A percentile compares a stretch with the other conserved stretches of the same genome.
These are phyloP conservation scores for Barnettozyma vustinii DNA, from an alignment of 805 yeast species.

Conservation along the genomic window DNA sequence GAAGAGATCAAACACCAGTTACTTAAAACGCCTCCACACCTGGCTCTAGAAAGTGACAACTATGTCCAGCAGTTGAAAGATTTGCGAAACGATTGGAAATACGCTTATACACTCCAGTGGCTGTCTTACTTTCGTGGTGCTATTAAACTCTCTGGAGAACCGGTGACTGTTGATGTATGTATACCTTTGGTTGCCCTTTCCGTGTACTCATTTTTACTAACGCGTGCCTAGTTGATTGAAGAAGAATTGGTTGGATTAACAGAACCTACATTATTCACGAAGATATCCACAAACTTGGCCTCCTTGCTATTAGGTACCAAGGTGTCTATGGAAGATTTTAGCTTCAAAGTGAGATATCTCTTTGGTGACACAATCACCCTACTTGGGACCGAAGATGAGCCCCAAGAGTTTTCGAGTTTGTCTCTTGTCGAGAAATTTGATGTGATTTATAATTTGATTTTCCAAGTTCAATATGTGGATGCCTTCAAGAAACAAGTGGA, in stretches of 20 bases:
- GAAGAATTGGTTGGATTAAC: slow-evolving; percentile 48
- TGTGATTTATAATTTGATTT: slow-evolving; percentile 39
- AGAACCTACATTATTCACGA: slow-evolving; percentile 38
- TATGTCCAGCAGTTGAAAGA: slow-evolving; percentile 26
- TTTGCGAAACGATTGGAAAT: slow-evolving; percentile 33
- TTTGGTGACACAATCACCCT: slow-evolving; percentile 20
- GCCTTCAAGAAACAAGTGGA: slow-evolving; percentile 45
- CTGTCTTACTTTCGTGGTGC: slow-evolving; percentile 46
- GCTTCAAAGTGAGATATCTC: slow-evolving; percentile 23
- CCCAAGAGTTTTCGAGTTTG: slow-evolving; percentile 34
- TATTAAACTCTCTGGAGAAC: slow-evolving; percentile 43
- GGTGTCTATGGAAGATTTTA: slow-evolving; percentile 21
- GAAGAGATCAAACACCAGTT: slow-evolving; percentile 33
- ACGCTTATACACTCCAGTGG: slow-evolving; percentile 48
- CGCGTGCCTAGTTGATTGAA: slow-evolving; percentile 32
- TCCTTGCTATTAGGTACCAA: slow-evolving; percentile 20
- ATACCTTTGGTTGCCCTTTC: slow-evolving; percentile 10
- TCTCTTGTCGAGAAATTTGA: slow-evolving; percentile 44
- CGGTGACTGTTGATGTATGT: slow-evolving; percentile 47
- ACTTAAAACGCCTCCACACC: slow-evolving; percentile 33
- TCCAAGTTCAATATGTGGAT: slow-evolving; percentile 37
- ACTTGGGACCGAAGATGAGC: slow-evolving; percentile 23
- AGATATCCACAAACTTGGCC: slow-evolving; percentile 30
- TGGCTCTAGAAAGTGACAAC: slow-evolving; percentile 34
- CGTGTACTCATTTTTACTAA: slow-evolving; percentile 4